Conservation (phyloP, 176 grass and related monocot genomes). For the Saccharum spontaneum region DNA sequence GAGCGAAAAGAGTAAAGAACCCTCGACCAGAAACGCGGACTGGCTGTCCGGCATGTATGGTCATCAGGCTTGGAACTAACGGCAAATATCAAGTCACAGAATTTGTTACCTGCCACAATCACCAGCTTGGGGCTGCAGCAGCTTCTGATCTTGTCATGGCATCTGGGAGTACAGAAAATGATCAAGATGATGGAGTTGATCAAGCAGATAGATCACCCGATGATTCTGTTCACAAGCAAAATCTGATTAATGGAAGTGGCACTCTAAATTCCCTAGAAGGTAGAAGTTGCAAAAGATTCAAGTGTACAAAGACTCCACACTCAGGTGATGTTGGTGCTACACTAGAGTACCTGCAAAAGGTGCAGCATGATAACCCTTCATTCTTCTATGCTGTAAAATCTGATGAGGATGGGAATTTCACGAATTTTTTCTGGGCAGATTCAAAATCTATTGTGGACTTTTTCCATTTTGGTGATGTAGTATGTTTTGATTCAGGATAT, state of each 20-base stretch:
- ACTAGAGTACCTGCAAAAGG: conserved; percentile 84
- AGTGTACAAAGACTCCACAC: conserved; percentile 39
- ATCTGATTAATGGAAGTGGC: conserved; percentile 19
- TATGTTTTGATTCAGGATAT: conserved; percentile 91
- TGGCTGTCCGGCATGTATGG: conserved; percentile 91
- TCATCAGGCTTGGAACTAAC: conserved; percentile 61
- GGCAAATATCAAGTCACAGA: conserved; percentile 87
- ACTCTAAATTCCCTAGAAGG: conserved; percentile 37
- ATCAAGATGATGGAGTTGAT: conserved; percentile 47
- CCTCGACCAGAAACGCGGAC: conserved; percentile 86
- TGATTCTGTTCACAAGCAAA: conserved; percentile 37
- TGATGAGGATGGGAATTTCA: conserved; percentile 72
- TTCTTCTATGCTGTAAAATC: conserved; percentile 77
- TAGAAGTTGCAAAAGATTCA: conserved; percentile 52
- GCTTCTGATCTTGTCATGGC: conserved; percentile 59
- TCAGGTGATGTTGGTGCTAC: conserved; percentile 69
- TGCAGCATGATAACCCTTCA: conserved; percentile 77
- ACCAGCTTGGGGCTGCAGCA: conserved; percentile 55
- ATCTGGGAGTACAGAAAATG: conserved; percentile 49
- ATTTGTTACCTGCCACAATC: conserved; percentile 90
- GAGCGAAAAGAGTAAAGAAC: conserved; percentile 79
- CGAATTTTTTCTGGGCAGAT: conserved; percentile 81
- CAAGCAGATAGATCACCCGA: conserved; percentile 44
- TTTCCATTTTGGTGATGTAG: conserved; percentile 74
- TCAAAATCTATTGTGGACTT: conserved; percentile 80